Percentiles rank a stretch among this genome's conserved stretches.
Evolutionary conservation across 176 grass and related monocot genomes (phyloP).

Genomic region (Oryza brachyantha): DNA sequence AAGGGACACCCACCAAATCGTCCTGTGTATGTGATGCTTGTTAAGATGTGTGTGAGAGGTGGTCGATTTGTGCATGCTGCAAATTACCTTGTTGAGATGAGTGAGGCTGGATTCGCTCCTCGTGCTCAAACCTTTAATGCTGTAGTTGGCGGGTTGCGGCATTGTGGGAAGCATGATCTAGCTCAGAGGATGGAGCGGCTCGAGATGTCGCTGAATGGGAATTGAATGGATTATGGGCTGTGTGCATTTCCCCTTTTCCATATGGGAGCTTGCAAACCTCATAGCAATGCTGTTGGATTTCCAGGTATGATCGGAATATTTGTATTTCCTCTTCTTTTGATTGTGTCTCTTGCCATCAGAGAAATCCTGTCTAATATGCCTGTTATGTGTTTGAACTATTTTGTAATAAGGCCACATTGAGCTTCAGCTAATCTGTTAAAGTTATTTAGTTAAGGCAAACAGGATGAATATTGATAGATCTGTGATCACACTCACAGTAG

Average conservation of each 20-base stretch:
- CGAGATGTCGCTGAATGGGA: conserved; percentile 57
- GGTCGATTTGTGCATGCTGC: conserved; percentile 71
- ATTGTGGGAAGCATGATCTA: conserved; percentile 72
- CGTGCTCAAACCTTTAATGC: conserved; percentile 57
- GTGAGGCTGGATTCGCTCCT: conserved; percentile 63
- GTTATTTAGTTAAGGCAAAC: background rate
- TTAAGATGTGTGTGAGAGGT: conserved; percentile 87
- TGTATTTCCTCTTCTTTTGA: background rate
- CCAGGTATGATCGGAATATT: conserved; percentile 12
- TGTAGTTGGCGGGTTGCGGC: conserved; percentile 72
- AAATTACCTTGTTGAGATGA: conserved; percentile 91
- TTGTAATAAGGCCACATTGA: background rate
- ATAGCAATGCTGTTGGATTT: background rate
- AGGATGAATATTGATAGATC: background rate
- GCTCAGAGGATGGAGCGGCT: conserved; percentile 76
- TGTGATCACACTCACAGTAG: background rate
- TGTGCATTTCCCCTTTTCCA: background rate
- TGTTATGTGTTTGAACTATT: background rate
- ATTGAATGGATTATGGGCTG: conserved; percentile 29
- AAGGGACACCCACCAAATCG: conserved; percentile 68
- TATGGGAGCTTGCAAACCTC: background rate
- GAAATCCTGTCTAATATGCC: background rate
- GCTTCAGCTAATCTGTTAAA: background rate
- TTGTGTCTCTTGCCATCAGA: background rate
- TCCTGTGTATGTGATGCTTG: conserved; percentile 93